Conservation (phyloP, 2,329 filamentous ascomycete species). For the Cercospora sp. region DNA sequence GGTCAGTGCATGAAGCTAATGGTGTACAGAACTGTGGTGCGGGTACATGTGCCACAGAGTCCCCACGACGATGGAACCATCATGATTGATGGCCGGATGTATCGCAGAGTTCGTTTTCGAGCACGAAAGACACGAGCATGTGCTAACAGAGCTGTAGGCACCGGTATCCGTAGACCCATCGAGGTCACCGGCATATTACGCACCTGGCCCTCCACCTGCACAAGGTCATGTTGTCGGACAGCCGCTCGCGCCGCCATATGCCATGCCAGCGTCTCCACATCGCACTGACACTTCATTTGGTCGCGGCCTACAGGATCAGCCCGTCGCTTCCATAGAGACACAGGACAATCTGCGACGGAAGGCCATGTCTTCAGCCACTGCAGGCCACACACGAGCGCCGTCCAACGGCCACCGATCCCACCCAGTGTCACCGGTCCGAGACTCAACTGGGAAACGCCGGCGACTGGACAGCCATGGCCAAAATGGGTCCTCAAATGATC, state of each 20-base stretch:
- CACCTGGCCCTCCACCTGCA: conserved; percentile 8
- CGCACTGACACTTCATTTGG: conserved; percentile 7
- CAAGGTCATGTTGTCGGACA: not conserved
- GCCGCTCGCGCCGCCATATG: conserved; percentile 6
- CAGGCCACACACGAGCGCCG: not conserved
- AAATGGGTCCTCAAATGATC: not conserved
- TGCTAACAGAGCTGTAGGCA: conserved; percentile 6
- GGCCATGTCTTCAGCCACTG: conserved; percentile 20
- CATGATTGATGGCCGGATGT: conserved; percentile 22
- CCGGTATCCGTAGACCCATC: conserved; percentile 7
- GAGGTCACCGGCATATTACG: conserved; percentile 12
- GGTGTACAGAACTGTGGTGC: conserved; percentile 19
- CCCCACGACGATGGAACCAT: conserved; percentile 16
- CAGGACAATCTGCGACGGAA: conserved; percentile 25
- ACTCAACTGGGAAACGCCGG: conserved; percentile 16
- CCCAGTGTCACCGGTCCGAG: conserved; percentile 18
- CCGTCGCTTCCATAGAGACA: conserved; percentile 31
- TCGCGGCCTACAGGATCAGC: conserved; percentile 22
- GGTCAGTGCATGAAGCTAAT: conserved; percentile 5
- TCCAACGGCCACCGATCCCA: conserved; percentile 16
- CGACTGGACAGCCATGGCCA: conserved; percentile 16
- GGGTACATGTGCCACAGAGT: conserved; percentile 22
- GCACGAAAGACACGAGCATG: not conserved
- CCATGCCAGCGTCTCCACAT: conserved; percentile 1
- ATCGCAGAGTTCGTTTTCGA: conserved; percentile 15